Evolutionary conservation across 345 rosid species (phyloP), one percentile per base, ranked within the genome.

Genomic region (Microcos paniculata): DNA sequence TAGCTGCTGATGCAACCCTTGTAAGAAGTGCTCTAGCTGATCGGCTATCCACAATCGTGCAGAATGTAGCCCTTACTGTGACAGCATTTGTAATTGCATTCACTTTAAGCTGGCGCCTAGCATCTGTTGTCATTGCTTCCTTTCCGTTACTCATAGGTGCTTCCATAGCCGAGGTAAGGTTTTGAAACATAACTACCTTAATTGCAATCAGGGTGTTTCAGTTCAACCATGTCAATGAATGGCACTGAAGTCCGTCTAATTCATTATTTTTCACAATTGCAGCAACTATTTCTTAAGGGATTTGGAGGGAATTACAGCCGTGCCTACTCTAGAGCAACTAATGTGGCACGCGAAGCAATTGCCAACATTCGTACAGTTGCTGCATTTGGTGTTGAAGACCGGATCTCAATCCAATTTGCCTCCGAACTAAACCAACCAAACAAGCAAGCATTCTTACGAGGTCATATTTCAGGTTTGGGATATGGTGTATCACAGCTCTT

Each of bases 81-180:
- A 91, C 97, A 52, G 93, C 98, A n/a, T 91, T 89, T 62, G 86
- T 75, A 28, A 84, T 90, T 38, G 91, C 92, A 15, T 94, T 92
- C 77, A 73, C 33, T 48, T 80, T 91, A 63, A 86, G 91, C 55
- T 94, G 98, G 98, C 94, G 97, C 45, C 63, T 94, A 13, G 88
- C 98, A 38, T 84, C 92, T 38, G 97, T 94, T 15, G 84, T 92
- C 56, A 80, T 89, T 8, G 94, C 97, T 62, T 87, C 87, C 42
- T 91, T 92, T 62, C 97, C 97, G 68, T 83, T 94, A 28, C 90
- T 94, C 61, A 81, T 94, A 48, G 96, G 87, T n/a, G 92, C 97
- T 62, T 71, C 93, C 79, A 81, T 92, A 57, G 68, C 94, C 1
- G 94, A 92, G 88, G 97, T 90, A 84, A 79, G 81, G 48, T 62